Evolutionary conservation across 192 early-diverging fungal species (phyloP).

Genomic region (Pilobolus umbonatus): DNA sequence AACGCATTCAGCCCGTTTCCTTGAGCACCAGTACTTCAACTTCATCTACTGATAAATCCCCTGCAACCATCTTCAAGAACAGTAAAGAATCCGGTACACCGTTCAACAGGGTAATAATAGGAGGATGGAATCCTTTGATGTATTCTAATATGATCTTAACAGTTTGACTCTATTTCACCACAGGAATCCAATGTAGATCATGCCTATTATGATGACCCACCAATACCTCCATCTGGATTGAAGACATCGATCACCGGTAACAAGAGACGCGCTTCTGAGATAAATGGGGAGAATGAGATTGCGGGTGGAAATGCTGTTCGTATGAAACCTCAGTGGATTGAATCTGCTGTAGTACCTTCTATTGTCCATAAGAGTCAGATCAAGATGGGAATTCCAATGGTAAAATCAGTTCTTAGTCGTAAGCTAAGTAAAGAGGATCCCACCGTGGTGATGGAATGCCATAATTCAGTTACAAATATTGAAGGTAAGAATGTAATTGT

Average conservation of each 20-base stretch:
- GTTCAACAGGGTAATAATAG: too few species aligned
- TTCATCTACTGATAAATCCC: conserved; percentile 1
- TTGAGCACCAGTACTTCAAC: conserved; percentile 7
- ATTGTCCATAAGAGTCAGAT: conserved; percentile 40
- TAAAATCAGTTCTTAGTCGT: conserved; percentile 35
- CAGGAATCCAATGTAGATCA: conserved; percentile 1
- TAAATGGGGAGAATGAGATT: not conserved
- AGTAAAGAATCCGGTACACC: not conserved
- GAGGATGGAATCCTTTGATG: too few species aligned
- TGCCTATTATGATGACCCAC: conserved; percentile 33
- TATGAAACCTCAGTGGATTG: conserved; percentile 27
- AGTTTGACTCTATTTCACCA: too few species aligned
- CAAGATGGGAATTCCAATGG: conserved; percentile 42
- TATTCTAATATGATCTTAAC: too few species aligned
- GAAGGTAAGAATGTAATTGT: not conserved
- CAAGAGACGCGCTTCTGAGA: conserved; percentile 40
- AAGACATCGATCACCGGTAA: conserved; percentile 38
- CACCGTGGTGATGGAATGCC: conserved; percentile 28
- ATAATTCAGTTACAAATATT: conserved; percentile 19
- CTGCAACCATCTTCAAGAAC: not conserved
- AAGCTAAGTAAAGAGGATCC: not conserved
- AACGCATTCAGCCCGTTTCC: conserved; percentile 70
- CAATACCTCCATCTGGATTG: conserved; percentile 35
- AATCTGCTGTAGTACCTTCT: conserved; percentile 36
- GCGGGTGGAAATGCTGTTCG: not conserved